Evolutionary conservation across 2,329 filamentous ascomycete species (phyloP).

Genomic region (Aspergillus ibericus): DNA sequence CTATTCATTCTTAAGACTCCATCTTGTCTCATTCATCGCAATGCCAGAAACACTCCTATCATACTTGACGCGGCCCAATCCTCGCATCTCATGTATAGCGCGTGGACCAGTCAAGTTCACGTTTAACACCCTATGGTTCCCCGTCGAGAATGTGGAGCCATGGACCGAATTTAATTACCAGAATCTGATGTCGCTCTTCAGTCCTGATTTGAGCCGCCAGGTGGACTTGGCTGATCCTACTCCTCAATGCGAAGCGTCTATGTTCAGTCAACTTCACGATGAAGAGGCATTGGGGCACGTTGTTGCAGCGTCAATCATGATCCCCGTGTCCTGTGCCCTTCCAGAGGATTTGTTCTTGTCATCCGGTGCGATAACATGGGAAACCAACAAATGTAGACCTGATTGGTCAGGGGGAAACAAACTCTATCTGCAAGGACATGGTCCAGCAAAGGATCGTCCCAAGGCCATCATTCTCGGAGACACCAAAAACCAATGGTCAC

Average conservation of each 20-base stretch:
- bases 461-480: background rate
- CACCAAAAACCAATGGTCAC: background rate
- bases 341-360: background rate
- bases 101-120: background rate
- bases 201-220: background rate
- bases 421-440: background rate
- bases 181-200: background rate
- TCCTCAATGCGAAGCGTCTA: background rate
- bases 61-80: background rate
- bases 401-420: background rate
- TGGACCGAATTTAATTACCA: background rate
- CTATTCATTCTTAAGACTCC: background rate
- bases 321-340: background rate
- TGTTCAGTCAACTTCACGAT: background rate
- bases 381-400: background rate
- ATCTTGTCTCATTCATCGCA: background rate
- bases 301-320: background rate
- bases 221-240: background rate
- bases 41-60: background rate
- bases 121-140: background rate
- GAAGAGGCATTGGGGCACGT: background rate
- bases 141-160: background rate
- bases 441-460: background rate
- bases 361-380: background rate
- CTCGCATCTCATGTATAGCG: background rate